phyloP scores from a whole-genome alignment of 1,139 yeast species.

The Yamadazyma conglobata region DNA sequence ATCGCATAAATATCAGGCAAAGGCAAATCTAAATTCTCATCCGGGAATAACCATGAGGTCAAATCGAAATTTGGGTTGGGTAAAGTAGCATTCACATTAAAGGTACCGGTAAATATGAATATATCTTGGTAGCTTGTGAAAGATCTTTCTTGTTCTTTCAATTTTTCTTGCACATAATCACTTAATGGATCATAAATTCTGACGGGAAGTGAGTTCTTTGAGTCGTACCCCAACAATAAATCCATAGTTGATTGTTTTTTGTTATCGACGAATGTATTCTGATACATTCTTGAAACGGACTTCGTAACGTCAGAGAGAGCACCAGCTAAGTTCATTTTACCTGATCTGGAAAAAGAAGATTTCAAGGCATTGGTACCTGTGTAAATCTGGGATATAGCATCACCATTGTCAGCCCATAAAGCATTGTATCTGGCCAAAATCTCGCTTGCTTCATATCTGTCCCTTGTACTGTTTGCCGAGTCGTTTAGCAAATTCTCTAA shows the following conservation, averaged over 20 bases:
- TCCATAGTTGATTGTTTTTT: conserved; percentile 87
- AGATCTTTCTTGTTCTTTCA: conserved; percentile 46
- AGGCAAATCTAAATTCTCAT: conserved; percentile 40
- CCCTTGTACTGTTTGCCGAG: conserved; percentile 24
- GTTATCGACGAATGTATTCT: conserved; percentile 92
- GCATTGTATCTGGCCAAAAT: conserved; percentile 67
- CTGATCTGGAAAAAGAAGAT: conserved; percentile 89
- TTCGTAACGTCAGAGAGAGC: conserved; percentile 95
- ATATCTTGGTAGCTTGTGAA: conserved; percentile 63
- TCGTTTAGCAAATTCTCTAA: conserved; percentile 64
- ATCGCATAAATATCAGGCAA: conserved; percentile 73
- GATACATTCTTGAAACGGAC: conserved; percentile 91
- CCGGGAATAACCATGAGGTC: conserved; percentile 80
- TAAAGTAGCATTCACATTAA: conserved; percentile 78
- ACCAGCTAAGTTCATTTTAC: conserved; percentile 95
- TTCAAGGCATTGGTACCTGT: conserved; percentile 97
- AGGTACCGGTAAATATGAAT: conserved; percentile 77
- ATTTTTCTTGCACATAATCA: conserved; percentile 68
- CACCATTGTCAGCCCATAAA: conserved; percentile 98
- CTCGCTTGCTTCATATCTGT: conserved; percentile 34
- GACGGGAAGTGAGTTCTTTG: conserved; percentile 68
- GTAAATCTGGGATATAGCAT: conserved; percentile 91
- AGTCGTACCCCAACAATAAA: conserved; percentile 70
- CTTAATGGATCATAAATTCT: conserved; percentile 81
- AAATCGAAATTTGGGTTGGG: conserved; percentile 51